Evolutionary conservation across 2,329 filamentous ascomycete species (phyloP).

Genomic region (Penicillium sp.): DNA sequence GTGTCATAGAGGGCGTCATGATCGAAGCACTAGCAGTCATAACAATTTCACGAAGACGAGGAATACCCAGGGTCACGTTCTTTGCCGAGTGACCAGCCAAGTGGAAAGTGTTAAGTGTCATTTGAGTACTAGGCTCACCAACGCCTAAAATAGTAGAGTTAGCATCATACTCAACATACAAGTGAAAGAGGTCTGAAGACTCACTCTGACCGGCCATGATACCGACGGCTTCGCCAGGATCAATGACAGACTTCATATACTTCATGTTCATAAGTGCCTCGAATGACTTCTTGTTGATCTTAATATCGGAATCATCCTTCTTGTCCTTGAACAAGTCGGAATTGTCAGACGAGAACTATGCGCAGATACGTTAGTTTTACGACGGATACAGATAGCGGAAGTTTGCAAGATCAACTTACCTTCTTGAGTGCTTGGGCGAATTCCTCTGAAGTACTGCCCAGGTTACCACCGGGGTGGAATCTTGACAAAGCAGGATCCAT

Average conservation of each 20-base stretch:
- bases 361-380: constrained; percentile 17
- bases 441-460: constrained; percentile 85
- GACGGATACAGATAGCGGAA: neutral
- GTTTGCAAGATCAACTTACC: constrained; percentile 37
- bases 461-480: constrained; percentile 74
- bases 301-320: constrained; percentile 50
- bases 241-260: constrained; percentile 87
- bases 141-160: neutral
- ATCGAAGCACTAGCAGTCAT: constrained; percentile 94
- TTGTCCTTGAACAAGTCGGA: constrained; percentile 62
- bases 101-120: constrained; percentile 99
- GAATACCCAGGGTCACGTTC: constrained; percentile 98
- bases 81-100: constrained; percentile 97
- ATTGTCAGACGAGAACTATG: constrained; percentile 77
- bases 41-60: constrained; percentile 92
- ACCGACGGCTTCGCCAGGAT: constrained; percentile 94
- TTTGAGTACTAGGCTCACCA: constrained; percentile 96
- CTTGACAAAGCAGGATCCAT: constrained; percentile 74
- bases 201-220: constrained; percentile 89
- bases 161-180: neutral
- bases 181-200: neutral
- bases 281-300: constrained; percentile 68
- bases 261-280: constrained; percentile 86
- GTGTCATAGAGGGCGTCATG: constrained; percentile 74
- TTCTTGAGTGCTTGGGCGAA: constrained; percentile 72